Conservation (phyloP, 495 filamentous ascomycete species). For the Aspergillus hancockii region DNA sequence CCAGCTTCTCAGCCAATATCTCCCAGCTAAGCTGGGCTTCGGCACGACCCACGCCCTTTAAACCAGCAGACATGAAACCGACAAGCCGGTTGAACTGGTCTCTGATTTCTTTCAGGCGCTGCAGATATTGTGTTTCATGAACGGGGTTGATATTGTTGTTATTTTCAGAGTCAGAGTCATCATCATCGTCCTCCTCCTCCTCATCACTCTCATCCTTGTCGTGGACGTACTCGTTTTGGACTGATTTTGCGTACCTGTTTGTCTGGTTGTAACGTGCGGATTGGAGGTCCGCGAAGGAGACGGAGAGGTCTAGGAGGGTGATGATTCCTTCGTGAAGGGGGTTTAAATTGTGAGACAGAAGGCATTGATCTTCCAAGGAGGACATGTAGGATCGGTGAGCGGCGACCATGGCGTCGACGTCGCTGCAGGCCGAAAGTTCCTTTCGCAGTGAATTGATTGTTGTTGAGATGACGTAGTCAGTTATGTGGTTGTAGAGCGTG, state of each 20-base stretch:
- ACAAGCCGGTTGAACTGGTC: slow-evolving; percentile 44
- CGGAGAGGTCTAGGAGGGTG: slow-evolving; percentile 60
- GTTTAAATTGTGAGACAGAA: slow-evolving; percentile 62
- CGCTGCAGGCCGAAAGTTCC: slow-evolving; percentile 59
- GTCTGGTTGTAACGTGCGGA: slow-evolving; percentile 21
- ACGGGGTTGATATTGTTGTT: slow-evolving; percentile 22
- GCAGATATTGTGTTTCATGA: slow-evolving; percentile 28
- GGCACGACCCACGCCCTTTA: slow-evolving; percentile 48
- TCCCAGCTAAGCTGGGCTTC: slow-evolving; percentile 51
- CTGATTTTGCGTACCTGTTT: slow-evolving; percentile 11
- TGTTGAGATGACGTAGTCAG: slow-evolving; percentile 66
- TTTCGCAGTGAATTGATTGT: slow-evolving; percentile 52
- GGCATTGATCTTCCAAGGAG: slow-evolving; percentile 61
- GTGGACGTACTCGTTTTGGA: slow-evolving; percentile 11
- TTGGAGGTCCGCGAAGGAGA: slow-evolving; percentile 52
- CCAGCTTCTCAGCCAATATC: slow-evolving; percentile 49
- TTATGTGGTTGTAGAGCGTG: slow-evolving; percentile 72
- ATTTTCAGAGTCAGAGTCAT: slow-evolving; percentile 23
- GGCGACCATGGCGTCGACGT: slow-evolving; percentile 79
- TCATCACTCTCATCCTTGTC: slow-evolving; percentile 13
- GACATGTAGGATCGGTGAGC: slow-evolving; percentile 66
- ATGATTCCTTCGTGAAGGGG: slow-evolving; percentile 67
- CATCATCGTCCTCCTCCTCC: slow-evolving; percentile 20
- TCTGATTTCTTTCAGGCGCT: slow-evolving; percentile 36
- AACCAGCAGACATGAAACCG: slow-evolving; percentile 44